Evolutionary conservation across 345 rosid genomes (phyloP).

Genomic region (Physaria fendleri): DNA sequence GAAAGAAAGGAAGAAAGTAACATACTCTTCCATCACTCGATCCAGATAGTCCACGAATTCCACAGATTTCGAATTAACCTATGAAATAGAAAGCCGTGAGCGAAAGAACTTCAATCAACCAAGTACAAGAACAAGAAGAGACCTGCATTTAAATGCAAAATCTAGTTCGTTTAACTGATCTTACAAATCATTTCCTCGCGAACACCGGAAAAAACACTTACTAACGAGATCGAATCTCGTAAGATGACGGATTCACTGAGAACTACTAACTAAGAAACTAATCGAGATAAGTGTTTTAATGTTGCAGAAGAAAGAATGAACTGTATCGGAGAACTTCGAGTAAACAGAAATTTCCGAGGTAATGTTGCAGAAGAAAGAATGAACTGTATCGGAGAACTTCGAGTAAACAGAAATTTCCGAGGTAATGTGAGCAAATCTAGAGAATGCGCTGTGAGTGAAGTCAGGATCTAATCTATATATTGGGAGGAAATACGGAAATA

Average conservation of each 20-base stretch:
- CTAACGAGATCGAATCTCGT: slow-evolving; percentile 21
- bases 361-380: neutral
- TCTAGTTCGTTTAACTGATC: no score
- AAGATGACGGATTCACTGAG: neutral
- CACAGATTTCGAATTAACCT: neutral
- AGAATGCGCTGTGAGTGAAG: neutral
- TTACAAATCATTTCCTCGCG: slow-evolving; percentile 7
- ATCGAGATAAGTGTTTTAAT: no score
- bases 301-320: neutral
- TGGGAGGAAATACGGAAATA: neutral
- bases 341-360: neutral
- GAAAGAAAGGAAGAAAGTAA: neutral
- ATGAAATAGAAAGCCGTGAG: neutral
- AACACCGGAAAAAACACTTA: neutral
- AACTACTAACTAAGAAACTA: neutral
- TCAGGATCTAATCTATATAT: neutral
- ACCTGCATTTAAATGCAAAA: slow-evolving; percentile 6
- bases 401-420: slow-evolving; percentile 2
- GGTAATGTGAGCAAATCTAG: neutral
- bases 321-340: neutral
- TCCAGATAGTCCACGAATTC: neutral
- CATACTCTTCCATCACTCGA: slow-evolving; percentile 34
- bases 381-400: neutral
- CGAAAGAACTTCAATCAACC: no score
- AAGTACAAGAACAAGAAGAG: neutral